Base-by-base conservation (phyloP, 495 filamentous ascomycete genomes). In the Penicillium dipodomyicola region DNA sequence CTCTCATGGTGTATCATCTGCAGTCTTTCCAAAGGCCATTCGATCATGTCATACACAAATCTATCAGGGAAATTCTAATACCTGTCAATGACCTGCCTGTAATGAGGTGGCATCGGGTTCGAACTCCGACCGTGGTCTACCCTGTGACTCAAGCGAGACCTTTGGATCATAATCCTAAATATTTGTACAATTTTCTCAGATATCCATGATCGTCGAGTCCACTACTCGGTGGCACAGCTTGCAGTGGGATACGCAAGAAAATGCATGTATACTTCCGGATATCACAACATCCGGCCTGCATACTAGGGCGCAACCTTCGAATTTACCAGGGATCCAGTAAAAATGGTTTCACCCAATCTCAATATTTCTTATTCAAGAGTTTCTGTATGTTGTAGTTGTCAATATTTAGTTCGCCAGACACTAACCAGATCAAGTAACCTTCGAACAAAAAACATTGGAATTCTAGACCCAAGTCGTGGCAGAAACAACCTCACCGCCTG, bases 401-500 rank as follows among this genome's bases (percentile, higher is more conserved):
- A 19, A 14, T 17, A 29, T 47, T 29, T 35, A 54, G 42, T 39
- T 20, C n/a, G n/a, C n/a, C n/a, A 11, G 43, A 37, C 41, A 53
- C 57, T 54, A 52, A 58, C 22, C 33, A 27, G 33, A 47, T 47
- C 40, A 29, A 25, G 52, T 44, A 54, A 35, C 4, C 4, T 35
- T 35, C 11, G 33, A 35, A 35, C 7, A 46, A 37, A 37, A 15
- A 45, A 37, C 19, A 1, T 20, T 20, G 20, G 20, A 46, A 56
- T 43, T 56, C 54, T 56, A 48, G 54, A 14, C 54, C 46, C 45
- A n/a, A 45, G 27, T 22, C n/a, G 4, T 46, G 64, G 64, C 64
- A 69, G 57, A 68, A 68, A 32, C 9, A 15, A 1, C 30, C 35
- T 56, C 56, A 62, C 66, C 65, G 62, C 63, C 58, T 49, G 41